A percentile compares a stretch with the other conserved stretches of the same genome.
These are phyloP conservation scores for Pistacia vera DNA, from an alignment of 345 rosid genomes.

Conservation along the genomic window DNA sequence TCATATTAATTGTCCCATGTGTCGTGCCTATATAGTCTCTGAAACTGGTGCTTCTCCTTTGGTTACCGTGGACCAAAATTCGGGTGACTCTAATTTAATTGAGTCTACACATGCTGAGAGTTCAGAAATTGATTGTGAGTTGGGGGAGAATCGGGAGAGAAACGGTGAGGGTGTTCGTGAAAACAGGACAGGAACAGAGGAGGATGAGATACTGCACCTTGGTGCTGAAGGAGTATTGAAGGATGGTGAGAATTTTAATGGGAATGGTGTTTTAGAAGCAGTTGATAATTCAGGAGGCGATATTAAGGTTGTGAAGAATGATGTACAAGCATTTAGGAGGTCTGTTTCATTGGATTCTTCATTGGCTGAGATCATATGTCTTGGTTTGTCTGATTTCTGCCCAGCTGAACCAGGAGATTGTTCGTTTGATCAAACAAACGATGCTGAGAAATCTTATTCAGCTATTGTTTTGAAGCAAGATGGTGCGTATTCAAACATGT, in stretches of 20 bases:
- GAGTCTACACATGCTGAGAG: constrained; percentile 28
- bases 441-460: constrained; percentile 14
- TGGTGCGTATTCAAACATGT: constrained; percentile 6
- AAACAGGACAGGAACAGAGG: constrained; percentile 39
- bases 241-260: constrained; percentile 15
- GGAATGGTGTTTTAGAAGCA: constrained; percentile 3
- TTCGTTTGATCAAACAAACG: constrained; percentile 7
- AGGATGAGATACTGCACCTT: constrained; percentile 5
- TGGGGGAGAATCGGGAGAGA: constrained; percentile 28
- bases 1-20: constrained; percentile 83
- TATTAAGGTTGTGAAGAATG: constrained; percentile 6
- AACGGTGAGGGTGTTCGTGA: constrained; percentile 24
- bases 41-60: constrained; percentile 17
- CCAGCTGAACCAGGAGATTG: constrained; percentile 17
- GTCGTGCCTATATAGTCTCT: constrained; percentile 62
- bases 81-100: constrained; percentile 19
- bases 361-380: constrained; percentile 14
- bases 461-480: constrained; percentile 13
- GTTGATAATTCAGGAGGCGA: not conserved
- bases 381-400: constrained; percentile 12
- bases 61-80: constrained; percentile 29
- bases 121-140: constrained; percentile 21
- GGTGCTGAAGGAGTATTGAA: constrained; percentile 20
- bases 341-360: constrained; percentile 43
- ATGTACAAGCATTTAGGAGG: constrained; percentile 25